Percentiles rank a stretch among this genome's conserved stretches.
These are phyloP conservation scores for Bathelium albidoporum DNA, from an alignment of 495 filamentous ascomycete genomes.

Conservation along the genomic window DNA sequence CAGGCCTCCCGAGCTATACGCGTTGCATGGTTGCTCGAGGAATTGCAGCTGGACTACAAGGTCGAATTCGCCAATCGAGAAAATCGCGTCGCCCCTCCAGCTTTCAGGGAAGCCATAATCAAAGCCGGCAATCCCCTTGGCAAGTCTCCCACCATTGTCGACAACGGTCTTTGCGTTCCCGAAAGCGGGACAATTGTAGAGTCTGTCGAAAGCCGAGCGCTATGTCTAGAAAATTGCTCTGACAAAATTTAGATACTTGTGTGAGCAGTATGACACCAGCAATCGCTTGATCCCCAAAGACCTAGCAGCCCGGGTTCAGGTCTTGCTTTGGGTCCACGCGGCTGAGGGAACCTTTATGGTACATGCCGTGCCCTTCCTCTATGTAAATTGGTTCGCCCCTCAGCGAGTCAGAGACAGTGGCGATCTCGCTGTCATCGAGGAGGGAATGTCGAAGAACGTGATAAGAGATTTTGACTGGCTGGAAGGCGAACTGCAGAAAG, in stretches of 20 bases:
- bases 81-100: constrained; percentile 23
- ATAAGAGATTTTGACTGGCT: constrained; percentile 31
- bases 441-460: constrained; percentile 24
- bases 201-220: constrained; percentile 6
- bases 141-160: constrained; percentile 30
- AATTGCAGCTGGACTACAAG: constrained; percentile 28
- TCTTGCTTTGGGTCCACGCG: constrained; percentile 31
- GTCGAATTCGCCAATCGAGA: constrained; percentile 24
- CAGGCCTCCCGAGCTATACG: constrained; percentile 35
- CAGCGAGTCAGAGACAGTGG: constrained; percentile 15
- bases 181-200: constrained; percentile 35
- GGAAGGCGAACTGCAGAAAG: constrained; percentile 23
- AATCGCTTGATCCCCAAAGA: constrained; percentile 24
- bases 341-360: constrained; percentile 33
- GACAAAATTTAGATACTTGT: constrained; percentile 22
- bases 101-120: constrained; percentile 20
- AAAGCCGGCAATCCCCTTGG: constrained; percentile 25
- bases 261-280: constrained; percentile 30
- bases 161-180: constrained; percentile 25
- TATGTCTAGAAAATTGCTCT: neutral
- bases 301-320: constrained; percentile 15
- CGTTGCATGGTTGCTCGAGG: constrained; percentile 35
- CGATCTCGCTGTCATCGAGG: constrained; percentile 20
- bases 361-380: constrained; percentile 29
- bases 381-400: constrained; percentile 24